These are phyloP conservation scores for Linnemannia schmuckeri DNA, from an alignment of 192 early-diverging fungal genomes.

Conservation along the genomic window DNA sequence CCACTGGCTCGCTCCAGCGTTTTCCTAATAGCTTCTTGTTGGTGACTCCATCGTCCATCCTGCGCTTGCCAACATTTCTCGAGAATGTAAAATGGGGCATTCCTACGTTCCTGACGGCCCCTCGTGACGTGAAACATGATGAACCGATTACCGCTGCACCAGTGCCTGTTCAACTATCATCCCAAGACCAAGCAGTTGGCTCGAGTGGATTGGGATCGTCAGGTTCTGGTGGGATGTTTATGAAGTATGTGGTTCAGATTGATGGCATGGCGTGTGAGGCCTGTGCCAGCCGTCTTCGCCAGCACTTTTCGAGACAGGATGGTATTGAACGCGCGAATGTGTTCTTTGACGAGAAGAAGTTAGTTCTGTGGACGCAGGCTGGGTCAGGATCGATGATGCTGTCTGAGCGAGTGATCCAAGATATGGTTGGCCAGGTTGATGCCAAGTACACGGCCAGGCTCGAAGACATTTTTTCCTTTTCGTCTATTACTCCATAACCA, in stretches of 20 bases:
- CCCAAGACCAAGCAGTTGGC: neutral
- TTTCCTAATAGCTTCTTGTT: neutral
- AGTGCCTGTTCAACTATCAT: neutral
- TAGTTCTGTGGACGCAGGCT: constrained; percentile 25
- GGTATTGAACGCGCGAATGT: constrained; percentile 52
- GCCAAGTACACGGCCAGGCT: constrained; percentile 16
- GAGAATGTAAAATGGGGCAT: neutral
- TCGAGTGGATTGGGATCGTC: neutral
- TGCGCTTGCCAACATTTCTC: neutral
- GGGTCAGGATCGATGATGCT: constrained; percentile 12
- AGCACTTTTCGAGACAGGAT: constrained; percentile 26
- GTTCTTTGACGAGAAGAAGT: constrained; percentile 54
- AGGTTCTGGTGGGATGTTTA: neutral
- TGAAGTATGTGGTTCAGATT: constrained; percentile 49
- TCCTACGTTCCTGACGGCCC: neutral
- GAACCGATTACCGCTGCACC: neutral
- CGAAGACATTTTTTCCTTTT: neutral
- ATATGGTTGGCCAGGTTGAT: constrained; percentile 39
- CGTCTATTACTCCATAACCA: neutral
- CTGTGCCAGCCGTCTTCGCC: constrained; percentile 65
- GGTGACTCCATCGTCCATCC: neutral
- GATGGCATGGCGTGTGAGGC: constrained; percentile 65
- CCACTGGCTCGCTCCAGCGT: neutral
- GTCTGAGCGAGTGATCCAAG: constrained; percentile 12
- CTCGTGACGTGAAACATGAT: neutral